Percentiles rank a stretch among this genome's conserved stretches.
These are phyloP conservation scores for Kwoniella botswanensis DNA, from an alignment of 768 basidiomycete genomes.

Conservation along the genomic window DNA sequence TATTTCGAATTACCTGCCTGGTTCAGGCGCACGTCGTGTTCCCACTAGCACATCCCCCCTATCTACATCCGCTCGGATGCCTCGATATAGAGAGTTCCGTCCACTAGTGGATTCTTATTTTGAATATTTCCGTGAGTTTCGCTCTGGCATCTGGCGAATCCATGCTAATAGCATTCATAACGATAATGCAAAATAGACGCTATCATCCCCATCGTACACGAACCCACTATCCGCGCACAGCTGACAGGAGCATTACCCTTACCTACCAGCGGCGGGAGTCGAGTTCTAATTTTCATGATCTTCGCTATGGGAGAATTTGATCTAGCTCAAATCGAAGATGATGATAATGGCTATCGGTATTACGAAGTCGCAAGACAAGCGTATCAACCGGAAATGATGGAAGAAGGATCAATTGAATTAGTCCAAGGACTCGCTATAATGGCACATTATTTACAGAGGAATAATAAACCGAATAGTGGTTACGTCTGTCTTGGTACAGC, in stretches of 20 bases:
- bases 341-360: background rate
- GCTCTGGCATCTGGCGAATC: background rate
- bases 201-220: slow-evolving; percentile 1
- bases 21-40: background rate
- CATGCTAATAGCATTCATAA: background rate
- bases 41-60: background rate
- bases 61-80: background rate
- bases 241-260: slow-evolving; percentile 1
- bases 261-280: background rate
- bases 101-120: background rate
- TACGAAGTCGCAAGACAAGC: background rate
- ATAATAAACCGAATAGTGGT: slow-evolving; percentile 1
- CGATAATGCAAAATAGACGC: background rate
- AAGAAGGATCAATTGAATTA: background rate
- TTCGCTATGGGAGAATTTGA: slow-evolving; percentile 2
- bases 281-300: slow-evolving; percentile 1
- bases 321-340: background rate
- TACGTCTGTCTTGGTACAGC: slow-evolving; percentile 5
- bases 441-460: background rate
- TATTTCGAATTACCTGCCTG: background rate
- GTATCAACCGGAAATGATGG: background rate
- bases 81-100: background rate
- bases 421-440: slow-evolving; percentile 7
- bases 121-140: slow-evolving; percentile 3
- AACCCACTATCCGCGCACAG: slow-evolving; percentile 4